Evolutionary conservation across 23 red algal genomes (phyloP), one percentile per base, ranked within the genome.

Genomic region (Gracilaria vermiculophylla): DNA sequence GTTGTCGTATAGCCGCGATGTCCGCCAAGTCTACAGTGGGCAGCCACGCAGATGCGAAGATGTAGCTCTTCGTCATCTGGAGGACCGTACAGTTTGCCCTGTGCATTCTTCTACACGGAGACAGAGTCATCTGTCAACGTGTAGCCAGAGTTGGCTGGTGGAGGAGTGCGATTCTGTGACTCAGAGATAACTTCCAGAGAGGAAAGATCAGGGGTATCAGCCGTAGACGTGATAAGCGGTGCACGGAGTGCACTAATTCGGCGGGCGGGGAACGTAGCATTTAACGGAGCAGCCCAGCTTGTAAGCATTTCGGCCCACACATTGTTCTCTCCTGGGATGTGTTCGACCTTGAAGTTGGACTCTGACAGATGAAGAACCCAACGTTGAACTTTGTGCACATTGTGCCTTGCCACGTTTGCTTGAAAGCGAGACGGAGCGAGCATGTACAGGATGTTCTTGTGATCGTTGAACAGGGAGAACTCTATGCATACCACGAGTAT

Each of bases 381-480:
- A 23, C 80, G 32, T 25, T 43, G 29, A 44, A 51, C 0, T 25
- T 67, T 53, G 16, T 49, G 64, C 11, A 57, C 80, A 0, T 29
- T 14, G 49, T 85, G 80, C 0, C 41, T 34, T 7, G 80, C 58
- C 20, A 82, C 28, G 34, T 32, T 47, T 40, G 28, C 49, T 11
- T 82, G 35, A 10, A 10, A 35, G 44, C 75, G 0, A 12, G 51
- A 58, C 0, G 75, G 75, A 35, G 51, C 0, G 41, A 0, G 47
- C 33, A 79, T 79, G 44, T 53, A 79, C 14, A 79, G 0, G 47
- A 56, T 19, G 75, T 79, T 79, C 2, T 32, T 42, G 23, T 79
- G 75, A 25, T 79, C 44, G 75, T 17, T 79, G 44, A 51, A 79
- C 17, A 79, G 15, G 15, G 75, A 79, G 21, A 52, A n/a, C 20